Conservation (phyloP, 805 yeast genomes). For the Lipomyces orientalis region DNA sequence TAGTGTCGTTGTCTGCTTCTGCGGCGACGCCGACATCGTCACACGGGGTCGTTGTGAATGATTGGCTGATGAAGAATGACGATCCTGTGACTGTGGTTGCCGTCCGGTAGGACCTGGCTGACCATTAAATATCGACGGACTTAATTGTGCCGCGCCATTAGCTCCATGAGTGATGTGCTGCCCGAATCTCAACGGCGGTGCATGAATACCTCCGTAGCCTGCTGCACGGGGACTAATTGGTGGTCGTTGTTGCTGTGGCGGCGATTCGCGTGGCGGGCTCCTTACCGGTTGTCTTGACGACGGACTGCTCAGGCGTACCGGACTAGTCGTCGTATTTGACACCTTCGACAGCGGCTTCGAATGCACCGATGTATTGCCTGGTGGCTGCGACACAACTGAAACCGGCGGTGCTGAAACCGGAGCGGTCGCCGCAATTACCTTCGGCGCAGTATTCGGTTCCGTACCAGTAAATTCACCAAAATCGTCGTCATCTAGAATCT, state of each 20-base stretch:
- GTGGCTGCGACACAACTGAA: not conserved
- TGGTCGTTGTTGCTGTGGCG: not conserved
- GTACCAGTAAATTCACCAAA: constrained; percentile 27
- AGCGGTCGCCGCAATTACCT: not conserved
- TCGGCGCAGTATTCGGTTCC: not conserved
- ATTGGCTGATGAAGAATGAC: not conserved
- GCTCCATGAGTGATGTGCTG: not conserved
- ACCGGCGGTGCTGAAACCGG: constrained; percentile 6
- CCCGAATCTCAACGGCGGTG: constrained; percentile 6
- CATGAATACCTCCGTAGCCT: not conserved
- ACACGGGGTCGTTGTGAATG: not conserved
- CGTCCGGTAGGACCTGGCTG: not conserved
- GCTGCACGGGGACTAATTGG: not conserved
- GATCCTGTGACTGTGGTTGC: not conserved
- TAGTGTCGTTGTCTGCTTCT: not conserved
- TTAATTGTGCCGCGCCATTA: not conserved
- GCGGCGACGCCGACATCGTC: not conserved
- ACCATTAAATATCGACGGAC: not conserved
- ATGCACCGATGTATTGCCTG: not conserved
- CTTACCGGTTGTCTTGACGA: not conserved
- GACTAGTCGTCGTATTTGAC: not conserved
- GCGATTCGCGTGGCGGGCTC: not conserved
- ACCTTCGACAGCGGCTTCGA: not conserved
- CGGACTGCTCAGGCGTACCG: not conserved
- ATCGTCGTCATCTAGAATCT: constrained; percentile 17